Percentiles rank a stretch among this genome's conserved stretches.
phyloP scores from a whole-genome alignment of 1,284 basidiomycete genomes.

The Crepidotus sp. region DNA sequence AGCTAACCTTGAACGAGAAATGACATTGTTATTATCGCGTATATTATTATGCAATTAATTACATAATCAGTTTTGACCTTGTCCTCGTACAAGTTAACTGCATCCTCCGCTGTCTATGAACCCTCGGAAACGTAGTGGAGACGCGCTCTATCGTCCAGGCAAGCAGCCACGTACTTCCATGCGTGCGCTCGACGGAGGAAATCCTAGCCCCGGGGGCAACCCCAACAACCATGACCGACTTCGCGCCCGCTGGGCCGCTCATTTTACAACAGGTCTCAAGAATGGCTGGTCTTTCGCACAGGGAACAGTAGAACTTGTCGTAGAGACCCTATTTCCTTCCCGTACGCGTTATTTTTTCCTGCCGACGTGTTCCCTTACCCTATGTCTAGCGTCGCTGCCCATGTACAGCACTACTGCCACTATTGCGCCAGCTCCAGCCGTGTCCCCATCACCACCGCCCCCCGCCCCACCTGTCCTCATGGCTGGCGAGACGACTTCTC shows the following conservation, averaged over 20 bases:
- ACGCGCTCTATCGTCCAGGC: constrained; percentile 1
- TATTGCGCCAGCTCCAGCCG: neutral
- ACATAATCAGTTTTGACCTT: no score
- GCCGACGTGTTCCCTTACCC: neutral
- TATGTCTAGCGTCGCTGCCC: constrained; percentile 4
- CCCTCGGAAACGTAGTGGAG: constrained; percentile 11
- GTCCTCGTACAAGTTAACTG: no score
- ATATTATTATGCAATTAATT: no score
- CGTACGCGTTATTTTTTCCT: constrained; percentile 4
- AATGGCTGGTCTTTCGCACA: constrained; percentile 12
- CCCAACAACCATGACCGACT: constrained; percentile 4
- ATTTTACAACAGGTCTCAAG: constrained; percentile 11
- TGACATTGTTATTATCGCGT: no score
- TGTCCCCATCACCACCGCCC: constrained; percentile 7
- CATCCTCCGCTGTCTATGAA: constrained; percentile 3
- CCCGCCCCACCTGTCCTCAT: constrained; percentile 1
- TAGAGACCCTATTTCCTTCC: constrained; percentile 12
- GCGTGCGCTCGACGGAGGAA: constrained; percentile 7
- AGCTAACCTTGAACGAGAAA: no score
- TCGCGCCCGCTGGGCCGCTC: constrained; percentile 15
- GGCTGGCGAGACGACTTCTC: neutral
- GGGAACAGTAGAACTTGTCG: constrained; percentile 12
- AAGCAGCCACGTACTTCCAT: constrained; percentile 14
- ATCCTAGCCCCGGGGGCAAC: constrained; percentile 12
- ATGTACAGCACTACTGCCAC: constrained; percentile 4